phyloP scores from a whole-genome alignment of 2,329 filamentous ascomycete genomes.

The Lachnellula subtilissima region DNA sequence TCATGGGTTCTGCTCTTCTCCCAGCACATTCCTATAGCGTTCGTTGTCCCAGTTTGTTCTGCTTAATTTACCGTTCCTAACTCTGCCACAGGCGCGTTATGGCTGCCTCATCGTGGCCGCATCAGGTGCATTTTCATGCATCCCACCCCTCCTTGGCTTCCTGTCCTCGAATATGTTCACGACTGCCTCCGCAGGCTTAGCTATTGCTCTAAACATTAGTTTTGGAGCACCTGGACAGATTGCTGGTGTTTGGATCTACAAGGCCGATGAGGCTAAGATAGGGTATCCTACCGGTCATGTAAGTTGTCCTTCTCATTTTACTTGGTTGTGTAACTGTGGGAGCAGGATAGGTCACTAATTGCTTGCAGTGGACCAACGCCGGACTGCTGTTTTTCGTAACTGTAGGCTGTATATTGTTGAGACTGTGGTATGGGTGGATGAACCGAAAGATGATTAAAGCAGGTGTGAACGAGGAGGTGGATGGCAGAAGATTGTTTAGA shows the following conservation, averaged over 20 bases:
- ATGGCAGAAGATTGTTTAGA: conserved; percentile 14
- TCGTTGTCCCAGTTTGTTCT: conserved; percentile 13
- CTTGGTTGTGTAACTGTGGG: background rate
- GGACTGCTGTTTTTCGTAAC: conserved; percentile 55
- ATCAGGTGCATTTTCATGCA: conserved; percentile 62
- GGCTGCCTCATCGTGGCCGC: conserved; percentile 65
- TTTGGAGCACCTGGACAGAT: conserved; percentile 67
- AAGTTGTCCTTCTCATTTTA: background rate
- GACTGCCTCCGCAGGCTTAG: conserved; percentile 61
- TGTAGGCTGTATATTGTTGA: conserved; percentile 48
- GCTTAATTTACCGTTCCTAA: background rate
- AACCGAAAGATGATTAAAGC: conserved; percentile 32
- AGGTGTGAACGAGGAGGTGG: background rate
- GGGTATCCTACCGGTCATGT: conserved; percentile 66
- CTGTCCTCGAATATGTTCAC: conserved; percentile 52
- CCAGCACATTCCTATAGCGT: conserved; percentile 53
- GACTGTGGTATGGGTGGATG: conserved; percentile 50
- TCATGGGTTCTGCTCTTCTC: conserved; percentile 59
- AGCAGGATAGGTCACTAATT: background rate
- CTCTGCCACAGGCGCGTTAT: conserved; percentile 47
- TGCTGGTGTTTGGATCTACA: conserved; percentile 70
- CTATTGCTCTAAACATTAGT: conserved; percentile 66
- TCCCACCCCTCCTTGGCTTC: conserved; percentile 52
- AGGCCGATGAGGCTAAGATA: conserved; percentile 50
- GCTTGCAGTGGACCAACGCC: conserved; percentile 52